Percentiles rank a stretch among this genome's conserved stretches.
phyloP scores from a whole-genome alignment of 208 protist genomes.

The Balamuthia mandrillaris region DNA sequence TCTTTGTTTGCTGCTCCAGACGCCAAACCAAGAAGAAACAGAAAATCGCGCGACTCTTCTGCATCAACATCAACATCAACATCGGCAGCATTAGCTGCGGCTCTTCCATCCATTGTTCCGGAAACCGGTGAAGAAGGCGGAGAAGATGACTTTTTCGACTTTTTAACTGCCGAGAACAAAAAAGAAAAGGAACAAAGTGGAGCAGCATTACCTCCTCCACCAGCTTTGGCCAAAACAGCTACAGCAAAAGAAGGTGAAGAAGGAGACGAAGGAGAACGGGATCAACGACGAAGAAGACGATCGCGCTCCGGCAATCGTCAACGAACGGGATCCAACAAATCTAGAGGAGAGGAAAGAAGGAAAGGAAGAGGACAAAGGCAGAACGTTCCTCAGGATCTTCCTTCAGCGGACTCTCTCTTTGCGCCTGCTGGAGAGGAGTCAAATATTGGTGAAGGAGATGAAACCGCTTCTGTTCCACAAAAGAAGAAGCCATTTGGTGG shows the following conservation, averaged over 20 bases:
- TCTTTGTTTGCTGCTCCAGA: too few relatives aligned
- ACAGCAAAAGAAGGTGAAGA: background rate
- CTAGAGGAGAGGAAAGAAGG: slow-evolving; percentile 1
- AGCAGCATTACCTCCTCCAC: background rate
- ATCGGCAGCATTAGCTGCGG: background rate
- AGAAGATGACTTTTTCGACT: background rate
- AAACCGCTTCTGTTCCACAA: too few relatives aligned
- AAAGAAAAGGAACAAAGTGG: background rate
- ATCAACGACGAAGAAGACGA: too few relatives aligned
- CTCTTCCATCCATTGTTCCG: background rate
- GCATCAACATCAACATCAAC: too few relatives aligned
- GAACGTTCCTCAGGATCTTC: too few relatives aligned
- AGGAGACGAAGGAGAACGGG: background rate
- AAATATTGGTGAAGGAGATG: too few relatives aligned
- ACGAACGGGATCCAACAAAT: background rate
- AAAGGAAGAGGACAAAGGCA: background rate
- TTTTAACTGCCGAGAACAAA: background rate
- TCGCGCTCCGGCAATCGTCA: too few relatives aligned
- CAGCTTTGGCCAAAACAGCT: background rate
- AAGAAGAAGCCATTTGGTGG: too few relatives aligned
- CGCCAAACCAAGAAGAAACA: too few relatives aligned
- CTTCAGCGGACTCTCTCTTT: too few relatives aligned
- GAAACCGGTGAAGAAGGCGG: background rate
- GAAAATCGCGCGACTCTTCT: too few relatives aligned
- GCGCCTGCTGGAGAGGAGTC: too few relatives aligned